Percentiles rank a stretch among this genome's conserved stretches.
These are phyloP conservation scores for Suillus alpinus DNA, from an alignment of 768 basidiomycete species.

Conservation along the genomic window DNA sequence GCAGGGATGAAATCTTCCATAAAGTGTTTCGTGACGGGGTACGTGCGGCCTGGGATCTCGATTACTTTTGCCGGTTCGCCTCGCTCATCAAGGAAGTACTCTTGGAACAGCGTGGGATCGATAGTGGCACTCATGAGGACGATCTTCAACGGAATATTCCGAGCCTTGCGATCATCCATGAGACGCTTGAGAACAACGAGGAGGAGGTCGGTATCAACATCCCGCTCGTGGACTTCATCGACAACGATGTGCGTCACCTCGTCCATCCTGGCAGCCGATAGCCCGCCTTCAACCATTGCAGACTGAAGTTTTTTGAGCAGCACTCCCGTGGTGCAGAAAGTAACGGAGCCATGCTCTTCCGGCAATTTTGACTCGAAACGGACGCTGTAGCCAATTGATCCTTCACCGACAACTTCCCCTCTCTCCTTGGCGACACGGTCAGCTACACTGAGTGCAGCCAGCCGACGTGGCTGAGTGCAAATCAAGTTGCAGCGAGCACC, in stretches of 20 bases:
- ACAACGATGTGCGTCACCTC: conserved; percentile 87
- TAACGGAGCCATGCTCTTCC: conserved; percentile 77
- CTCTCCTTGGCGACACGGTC: conserved; percentile 89
- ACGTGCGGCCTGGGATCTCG: conserved; percentile 88
- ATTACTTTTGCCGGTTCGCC: conserved; percentile 66
- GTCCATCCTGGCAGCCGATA: conserved; percentile 49
- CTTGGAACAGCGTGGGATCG: conserved; percentile 84
- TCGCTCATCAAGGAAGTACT: conserved; percentile 71
- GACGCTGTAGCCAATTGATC: conserved; percentile 85
- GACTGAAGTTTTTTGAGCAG: conserved; percentile 85
- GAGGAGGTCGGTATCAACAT: conserved; percentile 87
- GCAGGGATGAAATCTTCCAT: conserved; percentile 72
- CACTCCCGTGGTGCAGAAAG: conserved; percentile 91
- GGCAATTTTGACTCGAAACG: conserved; percentile 85
- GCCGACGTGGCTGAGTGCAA: conserved; percentile 89
- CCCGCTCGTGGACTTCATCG: conserved; percentile 95
- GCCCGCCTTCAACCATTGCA: conserved; percentile 48
- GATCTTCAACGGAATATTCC: conserved; percentile 75
- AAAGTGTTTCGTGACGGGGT: conserved; percentile 80
- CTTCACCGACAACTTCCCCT: conserved; percentile 62
- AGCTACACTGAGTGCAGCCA: conserved; percentile 91
- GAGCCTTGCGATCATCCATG: conserved; percentile 67
- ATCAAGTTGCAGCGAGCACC: conserved; percentile 87
- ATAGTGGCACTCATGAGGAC: conserved; percentile 97
- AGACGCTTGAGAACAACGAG: conserved; percentile 87